Percentiles rank a stretch among this genome's conserved stretches.
phyloP scores from a whole-genome alignment of 768 basidiomycete genomes.

The Rubroboletus satanas region DNA sequence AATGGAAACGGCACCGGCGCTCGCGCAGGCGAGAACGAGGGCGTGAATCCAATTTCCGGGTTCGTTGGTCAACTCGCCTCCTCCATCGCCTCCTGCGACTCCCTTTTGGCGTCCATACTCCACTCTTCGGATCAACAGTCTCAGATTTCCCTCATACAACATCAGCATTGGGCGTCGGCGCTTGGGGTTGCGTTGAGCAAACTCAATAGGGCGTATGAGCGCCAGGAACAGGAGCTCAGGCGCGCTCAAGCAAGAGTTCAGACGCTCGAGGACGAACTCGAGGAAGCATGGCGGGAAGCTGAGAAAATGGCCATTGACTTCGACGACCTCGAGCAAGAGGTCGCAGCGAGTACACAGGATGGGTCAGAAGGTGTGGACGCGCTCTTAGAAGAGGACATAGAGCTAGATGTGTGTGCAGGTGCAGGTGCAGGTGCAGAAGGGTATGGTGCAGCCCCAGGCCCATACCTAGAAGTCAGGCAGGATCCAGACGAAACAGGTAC shows the following conservation, averaged over 20 bases:
- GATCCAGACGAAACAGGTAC: conserved; percentile 28
- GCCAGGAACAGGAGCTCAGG: conserved; percentile 56
- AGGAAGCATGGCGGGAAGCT: conserved; percentile 79
- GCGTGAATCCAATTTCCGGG: conserved; percentile 35
- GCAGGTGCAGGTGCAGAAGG: conserved; percentile 4
- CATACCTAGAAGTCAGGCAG: conserved; percentile 1
- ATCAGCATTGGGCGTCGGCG: conserved; percentile 72
- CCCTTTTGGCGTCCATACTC: conserved; percentile 53
- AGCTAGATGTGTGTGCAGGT: neutral
- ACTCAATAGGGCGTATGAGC: conserved; percentile 70
- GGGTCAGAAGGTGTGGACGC: neutral
- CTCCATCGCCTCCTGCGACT: conserved; percentile 55
- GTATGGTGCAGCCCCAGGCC: conserved; percentile 7
- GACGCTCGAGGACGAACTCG: conserved; percentile 63
- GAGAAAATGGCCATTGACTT: conserved; percentile 69
- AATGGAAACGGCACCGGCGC: conserved; percentile 3
- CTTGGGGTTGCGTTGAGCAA: conserved; percentile 75
- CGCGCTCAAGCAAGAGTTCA: conserved; percentile 44
- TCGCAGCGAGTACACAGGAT: conserved; percentile 18
- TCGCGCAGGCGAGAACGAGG: conserved; percentile 21
- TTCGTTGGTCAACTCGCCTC: conserved; percentile 59
- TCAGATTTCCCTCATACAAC: conserved; percentile 57
- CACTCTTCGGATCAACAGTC: conserved; percentile 57
- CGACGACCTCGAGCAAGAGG: conserved; percentile 51
- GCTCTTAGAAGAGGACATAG: too few species aligned